Conservation (phyloP, 116 monocot species). For the Zostera marina region DNA sequence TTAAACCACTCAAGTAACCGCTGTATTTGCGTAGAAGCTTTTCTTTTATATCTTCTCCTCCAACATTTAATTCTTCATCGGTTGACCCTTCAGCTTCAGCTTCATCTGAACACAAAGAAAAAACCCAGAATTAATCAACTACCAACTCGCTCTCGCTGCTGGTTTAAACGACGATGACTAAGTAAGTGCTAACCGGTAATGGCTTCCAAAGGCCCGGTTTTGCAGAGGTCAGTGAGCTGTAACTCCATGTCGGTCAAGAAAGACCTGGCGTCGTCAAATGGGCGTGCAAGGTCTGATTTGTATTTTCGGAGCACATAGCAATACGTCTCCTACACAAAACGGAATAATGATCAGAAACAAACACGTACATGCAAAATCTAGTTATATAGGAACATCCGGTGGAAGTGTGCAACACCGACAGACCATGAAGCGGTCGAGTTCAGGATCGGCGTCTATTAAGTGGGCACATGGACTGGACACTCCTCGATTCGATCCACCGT, state of each 20-base stretch:
- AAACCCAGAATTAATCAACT: too few species aligned
- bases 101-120: slow-evolving; percentile 16
- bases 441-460: slow-evolving; percentile 39
- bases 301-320: slow-evolving; percentile 21
- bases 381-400: too few species aligned
- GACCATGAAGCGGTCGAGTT: slow-evolving; percentile 72
- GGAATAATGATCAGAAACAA: not conserved
- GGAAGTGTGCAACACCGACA: too few species aligned
- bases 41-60: slow-evolving; percentile 41
- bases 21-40: slow-evolving; percentile 44
- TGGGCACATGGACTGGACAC: too few species aligned
- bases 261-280: slow-evolving; percentile 19
- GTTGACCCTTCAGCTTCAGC: slow-evolving; percentile 28
- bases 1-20: slow-evolving; percentile 37
- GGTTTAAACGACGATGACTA: too few species aligned
- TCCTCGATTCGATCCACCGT: slow-evolving; percentile 4
- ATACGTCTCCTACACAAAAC: slow-evolving; percentile 19
- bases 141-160: too few species aligned
- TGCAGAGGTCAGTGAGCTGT: slow-evolving; percentile 21
- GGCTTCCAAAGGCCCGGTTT: not conserved
- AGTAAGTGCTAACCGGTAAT: too few species aligned
- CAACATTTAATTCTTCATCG: slow-evolving; percentile 29
- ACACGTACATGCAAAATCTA: too few species aligned
- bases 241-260: slow-evolving; percentile 17
- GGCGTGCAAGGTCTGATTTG: slow-evolving; percentile 20